Base-by-base conservation (phyloP, 257 asterid genomes). In the Ehretia macrophylla region DNA sequence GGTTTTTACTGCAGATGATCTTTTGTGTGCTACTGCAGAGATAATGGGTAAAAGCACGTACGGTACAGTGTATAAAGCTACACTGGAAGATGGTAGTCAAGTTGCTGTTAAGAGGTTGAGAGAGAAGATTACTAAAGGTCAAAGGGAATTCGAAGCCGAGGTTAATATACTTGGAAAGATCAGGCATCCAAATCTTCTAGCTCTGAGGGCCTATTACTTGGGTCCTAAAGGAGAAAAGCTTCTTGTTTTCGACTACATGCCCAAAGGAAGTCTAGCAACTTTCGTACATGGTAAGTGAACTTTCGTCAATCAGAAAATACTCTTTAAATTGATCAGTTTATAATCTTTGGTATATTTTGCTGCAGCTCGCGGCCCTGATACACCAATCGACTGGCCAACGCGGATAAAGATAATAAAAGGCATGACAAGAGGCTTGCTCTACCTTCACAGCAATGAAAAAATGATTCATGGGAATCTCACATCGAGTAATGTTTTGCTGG, bases 171-270 rank as follows among this genome's bases (percentile, higher is more conserved):
- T 89, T 10, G 97, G 97, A 16, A 89, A 86, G 52, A 93, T 86
- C 55, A 72, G 99, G 63, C 97, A 86, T 64, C 88, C 90, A 4
- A 87, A 93, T 71, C 95, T 93, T 32, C 69, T 93, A 35, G 97
- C 99, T 4, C 80, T 89, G 18, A 86, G 99, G 65, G 96, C 95
- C 58, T 93, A 89, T 58, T 93, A 93, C 62, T 60, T 83, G 21
- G 99, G 99, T 19, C 99, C 99, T 5, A 93, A 93, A 73, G 99
- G 97, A 13, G 99, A 93, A 66, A 93, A 89, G 73, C 81, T 93
- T 75, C 95, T 93, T 17, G 97, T 89, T 49, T 89, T 85, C 38
- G 97, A 93, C 73, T 93, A 86, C 80, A 89, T 93, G 95, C 79
- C 94, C 14, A 85, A 71, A 51, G 97, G 99, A 66, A 85, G 95